Conservation (phyloP, 2,329 filamentous ascomycete genomes). For the Colletotrichum horii region DNA sequence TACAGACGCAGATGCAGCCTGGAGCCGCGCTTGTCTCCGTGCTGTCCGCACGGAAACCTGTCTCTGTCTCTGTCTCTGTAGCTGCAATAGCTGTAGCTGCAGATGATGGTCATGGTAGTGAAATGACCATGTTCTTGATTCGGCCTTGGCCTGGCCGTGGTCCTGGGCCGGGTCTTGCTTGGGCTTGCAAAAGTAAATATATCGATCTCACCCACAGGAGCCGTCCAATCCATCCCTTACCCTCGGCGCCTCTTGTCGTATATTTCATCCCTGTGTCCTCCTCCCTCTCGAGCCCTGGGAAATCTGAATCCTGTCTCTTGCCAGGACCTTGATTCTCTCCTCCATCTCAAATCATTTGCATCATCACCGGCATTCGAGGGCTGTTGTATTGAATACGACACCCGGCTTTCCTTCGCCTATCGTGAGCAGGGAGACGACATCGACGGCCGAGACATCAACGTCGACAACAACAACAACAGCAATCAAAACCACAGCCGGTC, state of each 20-base stretch:
- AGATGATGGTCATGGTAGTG: neutral
- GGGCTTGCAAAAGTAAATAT: slow-evolving; percentile 22
- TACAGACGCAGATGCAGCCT: neutral
- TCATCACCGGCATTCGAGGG: slow-evolving; percentile 14
- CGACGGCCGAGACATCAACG: neutral
- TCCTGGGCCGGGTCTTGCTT: slow-evolving; percentile 1
- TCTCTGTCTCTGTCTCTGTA: neutral
- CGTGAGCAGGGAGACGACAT: neutral
- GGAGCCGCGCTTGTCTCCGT: neutral
- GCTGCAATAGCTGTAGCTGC: neutral
- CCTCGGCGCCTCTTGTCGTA: slow-evolving; percentile 14
- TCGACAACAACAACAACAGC: neutral
- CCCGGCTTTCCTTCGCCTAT: neutral
- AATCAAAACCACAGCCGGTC: slow-evolving; percentile 8
- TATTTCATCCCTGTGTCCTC: slow-evolving; percentile 17
- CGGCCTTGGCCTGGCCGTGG: neutral
- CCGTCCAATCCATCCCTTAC: slow-evolving; percentile 7
- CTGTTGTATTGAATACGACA: slow-evolving; percentile 18
- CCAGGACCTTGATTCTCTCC: neutral
- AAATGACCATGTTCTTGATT: neutral
- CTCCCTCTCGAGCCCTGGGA: slow-evolving; percentile 3
- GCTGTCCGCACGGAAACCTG: neutral
- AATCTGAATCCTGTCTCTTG: neutral
- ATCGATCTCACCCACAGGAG: slow-evolving; percentile 3
- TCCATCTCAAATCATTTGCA: slow-evolving; percentile 4